phyloP scores from a whole-genome alignment of 345 rosid genomes.

The Trapa bicornis region DNA sequence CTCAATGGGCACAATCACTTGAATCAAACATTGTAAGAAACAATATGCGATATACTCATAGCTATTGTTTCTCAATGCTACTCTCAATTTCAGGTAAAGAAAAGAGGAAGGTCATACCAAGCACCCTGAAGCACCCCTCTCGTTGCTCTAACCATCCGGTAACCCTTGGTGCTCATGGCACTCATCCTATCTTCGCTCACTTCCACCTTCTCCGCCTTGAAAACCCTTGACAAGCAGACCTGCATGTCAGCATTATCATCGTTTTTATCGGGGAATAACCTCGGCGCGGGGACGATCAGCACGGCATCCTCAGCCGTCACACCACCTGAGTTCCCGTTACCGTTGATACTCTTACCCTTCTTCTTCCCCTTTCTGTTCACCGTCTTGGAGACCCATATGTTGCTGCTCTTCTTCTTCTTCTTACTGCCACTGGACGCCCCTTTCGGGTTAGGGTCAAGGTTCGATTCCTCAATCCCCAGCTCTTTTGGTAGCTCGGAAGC shows the following conservation, averaged over 20 bases:
- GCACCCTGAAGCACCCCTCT: conserved; percentile 92
- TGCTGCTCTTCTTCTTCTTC: conserved; percentile 86
- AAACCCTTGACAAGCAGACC: conserved; percentile 72
- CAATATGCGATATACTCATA: background rate
- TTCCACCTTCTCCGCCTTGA: conserved; percentile 96
- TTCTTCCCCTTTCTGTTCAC: conserved; percentile 88
- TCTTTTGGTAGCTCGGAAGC: background rate
- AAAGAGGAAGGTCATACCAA: conserved; percentile 22
- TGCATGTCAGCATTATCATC: conserved; percentile 63
- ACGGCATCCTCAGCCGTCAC: conserved; percentile 56
- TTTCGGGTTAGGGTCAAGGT: background rate
- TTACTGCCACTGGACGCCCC: conserved; percentile 17
- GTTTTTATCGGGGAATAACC: conserved; percentile 69
- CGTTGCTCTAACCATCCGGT: conserved; percentile 93
- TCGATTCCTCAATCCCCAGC: background rate
- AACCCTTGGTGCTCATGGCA: conserved; percentile 86
- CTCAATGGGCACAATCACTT: background rate
- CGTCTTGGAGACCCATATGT: conserved; percentile 73
- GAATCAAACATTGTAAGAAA: background rate
- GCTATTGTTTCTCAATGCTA: background rate
- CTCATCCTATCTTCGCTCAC: conserved; percentile 67
- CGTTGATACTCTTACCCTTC: conserved; percentile 30
- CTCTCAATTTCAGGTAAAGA: background rate
- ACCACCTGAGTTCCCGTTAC: conserved; percentile 22
- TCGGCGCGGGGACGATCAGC: conserved; percentile 61